Percentiles rank a stretch among this genome's conserved stretches.
Conservation (phyloP, 2,329 filamentous ascomycete genomes). For the Didymella sp. region DNA sequence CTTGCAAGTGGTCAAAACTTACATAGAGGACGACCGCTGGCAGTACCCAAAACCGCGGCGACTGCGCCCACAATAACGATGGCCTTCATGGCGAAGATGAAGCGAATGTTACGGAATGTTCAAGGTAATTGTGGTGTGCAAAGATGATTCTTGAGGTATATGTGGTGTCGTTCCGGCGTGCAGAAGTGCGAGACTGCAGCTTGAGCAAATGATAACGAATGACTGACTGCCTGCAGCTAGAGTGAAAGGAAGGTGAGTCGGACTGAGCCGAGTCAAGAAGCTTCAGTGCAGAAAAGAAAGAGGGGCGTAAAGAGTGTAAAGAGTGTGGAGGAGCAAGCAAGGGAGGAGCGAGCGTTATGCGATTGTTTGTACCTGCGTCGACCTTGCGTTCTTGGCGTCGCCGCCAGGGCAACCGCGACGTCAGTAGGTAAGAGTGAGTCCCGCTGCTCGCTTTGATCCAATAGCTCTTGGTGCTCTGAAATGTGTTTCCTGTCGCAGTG, state of each 20-base stretch:
- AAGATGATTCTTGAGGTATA: slow-evolving; percentile 21
- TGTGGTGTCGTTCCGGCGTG: slow-evolving; percentile 15
- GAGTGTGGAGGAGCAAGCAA: slow-evolving; percentile 25
- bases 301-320: slow-evolving; percentile 31
- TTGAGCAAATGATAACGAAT: slow-evolving; percentile 27
- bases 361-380: slow-evolving; percentile 21
- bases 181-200: slow-evolving; percentile 10
- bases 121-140: slow-evolving; percentile 26
- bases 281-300: slow-evolving; percentile 17
- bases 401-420: slow-evolving; percentile 22
- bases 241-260: slow-evolving; percentile 29
- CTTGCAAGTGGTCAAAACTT: slow-evolving; percentile 15
- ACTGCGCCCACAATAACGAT: slow-evolving; percentile 47
- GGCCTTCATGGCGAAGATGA: slow-evolving; percentile 55
- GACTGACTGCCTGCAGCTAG: slow-evolving; percentile 35
- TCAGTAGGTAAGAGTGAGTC: slow-evolving; percentile 17
- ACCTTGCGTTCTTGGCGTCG: slow-evolving; percentile 24
- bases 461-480: neutral
- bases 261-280: slow-evolving; percentile 29
- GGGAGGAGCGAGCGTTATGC: slow-evolving; percentile 22
- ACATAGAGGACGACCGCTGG: slow-evolving; percentile 54
- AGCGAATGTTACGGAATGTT: slow-evolving; percentile 44
- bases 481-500: neutral
- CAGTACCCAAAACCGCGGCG: slow-evolving; percentile 51
- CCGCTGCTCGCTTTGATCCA: neutral